Evolutionary conservation across 495 filamentous ascomycete species (phyloP), one percentile per base, ranked within the genome.

Genomic region (Astrothelium subdiscretum): DNA sequence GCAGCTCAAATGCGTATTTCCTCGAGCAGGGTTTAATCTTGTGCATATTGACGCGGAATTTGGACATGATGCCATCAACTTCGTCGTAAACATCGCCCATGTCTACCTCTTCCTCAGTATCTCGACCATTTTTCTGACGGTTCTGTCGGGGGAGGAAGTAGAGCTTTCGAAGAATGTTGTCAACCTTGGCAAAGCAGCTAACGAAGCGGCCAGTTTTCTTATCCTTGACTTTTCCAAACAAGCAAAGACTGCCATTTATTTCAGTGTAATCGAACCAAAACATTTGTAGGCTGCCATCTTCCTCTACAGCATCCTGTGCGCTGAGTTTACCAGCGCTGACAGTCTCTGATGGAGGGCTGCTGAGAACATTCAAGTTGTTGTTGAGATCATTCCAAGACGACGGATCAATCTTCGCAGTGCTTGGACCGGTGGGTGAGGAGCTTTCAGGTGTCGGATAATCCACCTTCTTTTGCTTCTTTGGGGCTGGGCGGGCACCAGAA

Each of bases 231-330:
- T 98, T 98, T 59, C 94, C 94, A 74, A 97, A 98, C 38, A 98
- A 80, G 72, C 91, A 96, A 2, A 98, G 77, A 65, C 85, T 90
- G 44, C 92, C 95, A 70, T 92, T 91, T 72, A 97, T 78, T 71
- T 98, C 94, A 0, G 90, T 91, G 67, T 95, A 97, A 70, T 98
- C 94, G 13, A 91, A 84, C 94, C 94, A 98, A 75, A 96, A 98
- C 79, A 98, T 87, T 66, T 86, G 87, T 20, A 98, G 77, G 67
- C 87, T 92, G 26, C 95, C 94, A 70, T 98, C 91, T 65, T 87
- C 84, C 70, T 97, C 94, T 32, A 94, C 80, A 20, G 88, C 90
- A 70, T 94, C 87, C 64, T 87, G 81, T 22, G 89, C 79, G 51
- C 85, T 82, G 22, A 96, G 74, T 72, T 97, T 98, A 10, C 91